A percentile compares a stretch with the other conserved stretches of the same genome.
Conservation (phyloP, 169 alveolate genomes). For the Theileria annulata region DNA sequence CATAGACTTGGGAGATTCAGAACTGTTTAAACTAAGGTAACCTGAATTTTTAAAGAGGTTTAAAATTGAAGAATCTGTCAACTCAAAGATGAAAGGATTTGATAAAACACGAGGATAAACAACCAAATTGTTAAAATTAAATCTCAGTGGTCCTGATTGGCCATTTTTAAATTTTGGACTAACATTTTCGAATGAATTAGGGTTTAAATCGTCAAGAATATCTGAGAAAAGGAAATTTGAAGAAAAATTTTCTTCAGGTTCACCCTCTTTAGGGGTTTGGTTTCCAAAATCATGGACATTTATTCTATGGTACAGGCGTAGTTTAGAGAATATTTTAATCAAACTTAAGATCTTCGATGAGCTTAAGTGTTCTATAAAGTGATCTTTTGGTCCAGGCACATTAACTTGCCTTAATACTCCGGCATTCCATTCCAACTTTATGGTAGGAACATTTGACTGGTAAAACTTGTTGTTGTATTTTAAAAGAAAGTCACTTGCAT, state of each 20-base stretch:
- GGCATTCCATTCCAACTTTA: conserved; percentile 23
- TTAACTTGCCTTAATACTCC: conserved; percentile 11
- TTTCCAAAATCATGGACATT: not conserved
- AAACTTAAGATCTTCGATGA: conserved; percentile 22
- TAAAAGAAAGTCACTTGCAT: conserved; percentile 17
- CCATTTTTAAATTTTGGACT: not conserved
- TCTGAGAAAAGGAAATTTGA: not conserved
- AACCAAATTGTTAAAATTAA: conserved; percentile 14
- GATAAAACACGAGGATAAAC: conserved; percentile 27
- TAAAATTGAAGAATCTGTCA: not conserved
- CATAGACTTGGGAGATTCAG: not conserved
- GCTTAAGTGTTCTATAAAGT: not conserved
- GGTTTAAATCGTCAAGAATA: not conserved
- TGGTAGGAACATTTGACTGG: not conserved
- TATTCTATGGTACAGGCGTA: conserved; percentile 40
- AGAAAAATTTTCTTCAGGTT: not conserved
- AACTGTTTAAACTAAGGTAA: not conserved
- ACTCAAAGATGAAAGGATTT: conserved; percentile 37
- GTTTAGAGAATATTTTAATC: conserved; percentile 24
- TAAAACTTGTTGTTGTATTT: conserved; percentile 23
- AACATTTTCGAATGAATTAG: conserved; percentile 2
- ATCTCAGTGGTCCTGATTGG: conserved; percentile 47
- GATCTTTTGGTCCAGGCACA: not conserved
- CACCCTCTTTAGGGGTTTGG: not conserved
- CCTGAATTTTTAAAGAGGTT: not conserved